phyloP scores from a whole-genome alignment of 495 filamentous ascomycete species.

The Aspergillus cristatus region DNA sequence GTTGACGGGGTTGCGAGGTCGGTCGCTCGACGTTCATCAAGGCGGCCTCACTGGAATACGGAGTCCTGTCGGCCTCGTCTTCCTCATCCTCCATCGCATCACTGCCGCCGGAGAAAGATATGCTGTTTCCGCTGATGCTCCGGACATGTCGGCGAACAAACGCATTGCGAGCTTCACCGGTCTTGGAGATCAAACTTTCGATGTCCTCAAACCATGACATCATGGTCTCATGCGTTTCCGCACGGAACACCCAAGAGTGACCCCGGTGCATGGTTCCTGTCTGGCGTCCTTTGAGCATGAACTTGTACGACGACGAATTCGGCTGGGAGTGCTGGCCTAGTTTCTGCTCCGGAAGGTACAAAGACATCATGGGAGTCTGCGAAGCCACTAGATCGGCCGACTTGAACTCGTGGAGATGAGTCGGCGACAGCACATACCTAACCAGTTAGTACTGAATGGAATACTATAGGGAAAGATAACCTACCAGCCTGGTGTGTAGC shows the following conservation, averaged over 20 bases:
- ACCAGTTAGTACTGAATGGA: slow-evolving; percentile 20
- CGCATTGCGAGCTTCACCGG: slow-evolving; percentile 78
- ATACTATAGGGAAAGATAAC: slow-evolving; percentile 14
- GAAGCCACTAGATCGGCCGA: slow-evolving; percentile 64
- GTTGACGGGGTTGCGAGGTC: slow-evolving; percentile 48
- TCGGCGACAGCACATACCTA: slow-evolving; percentile 94
- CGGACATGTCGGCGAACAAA: slow-evolving; percentile 74
- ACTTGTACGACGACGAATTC: slow-evolving; percentile 83
- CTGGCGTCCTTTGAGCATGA: slow-evolving; percentile 92
- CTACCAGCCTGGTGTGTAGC: slow-evolving; percentile 93
- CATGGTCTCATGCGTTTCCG: slow-evolving; percentile 93
- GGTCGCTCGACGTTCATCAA: slow-evolving; percentile 36
- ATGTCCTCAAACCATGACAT: slow-evolving; percentile 95
- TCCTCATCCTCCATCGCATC: slow-evolving; percentile 72
- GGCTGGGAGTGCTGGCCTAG: slow-evolving; percentile 84
- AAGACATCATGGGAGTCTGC: slow-evolving; percentile 84
- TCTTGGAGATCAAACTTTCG: slow-evolving; percentile 73
- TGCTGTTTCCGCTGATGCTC: slow-evolving; percentile 60
- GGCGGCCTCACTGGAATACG: slow-evolving; percentile 55
- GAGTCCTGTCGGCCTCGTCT: slow-evolving; percentile 73
- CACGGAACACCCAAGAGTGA: slow-evolving; percentile 95
- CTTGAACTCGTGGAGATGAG: slow-evolving; percentile 97
- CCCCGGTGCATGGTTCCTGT: slow-evolving; percentile 88
- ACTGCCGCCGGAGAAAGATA: slow-evolving; percentile 53
- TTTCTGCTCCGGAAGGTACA: slow-evolving; percentile 90